phyloP scores from a whole-genome alignment of 2,329 filamentous ascomycete species.

The Blastomyces parvus region DNA sequence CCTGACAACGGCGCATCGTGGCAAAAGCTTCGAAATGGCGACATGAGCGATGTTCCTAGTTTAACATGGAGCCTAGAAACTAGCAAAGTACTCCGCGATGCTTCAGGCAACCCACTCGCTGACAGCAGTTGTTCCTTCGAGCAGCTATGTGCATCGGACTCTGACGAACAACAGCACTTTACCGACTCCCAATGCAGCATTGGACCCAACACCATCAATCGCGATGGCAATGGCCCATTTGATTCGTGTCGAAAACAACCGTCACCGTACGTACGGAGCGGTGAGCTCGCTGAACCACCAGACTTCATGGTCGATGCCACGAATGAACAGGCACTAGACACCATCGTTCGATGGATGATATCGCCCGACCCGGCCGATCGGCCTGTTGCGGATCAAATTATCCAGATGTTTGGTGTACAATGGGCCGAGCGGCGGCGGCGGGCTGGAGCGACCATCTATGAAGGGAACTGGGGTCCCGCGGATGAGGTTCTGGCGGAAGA shows the following conservation, averaged over 20 bases:
- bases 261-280: slow-evolving; percentile 31
- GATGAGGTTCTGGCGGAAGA: slow-evolving; percentile 51
- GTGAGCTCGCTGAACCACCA: slow-evolving; percentile 61
- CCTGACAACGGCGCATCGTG: slow-evolving; percentile 88
- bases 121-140: slow-evolving; percentile 36
- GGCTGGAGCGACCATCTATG: slow-evolving; percentile 87
- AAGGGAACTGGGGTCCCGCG: slow-evolving; percentile 87
- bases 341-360: slow-evolving; percentile 81
- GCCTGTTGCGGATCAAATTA: slow-evolving; percentile 63
- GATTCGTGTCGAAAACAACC: slow-evolving; percentile 16
- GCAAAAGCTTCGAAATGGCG: slow-evolving; percentile 79
- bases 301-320: slow-evolving; percentile 75
- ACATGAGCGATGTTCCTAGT: slow-evolving; percentile 79
- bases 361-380: slow-evolving; percentile 61
- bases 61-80: slow-evolving; percentile 69
- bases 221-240: slow-evolving; percentile 14
- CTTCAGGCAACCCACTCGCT: slow-evolving; percentile 57
- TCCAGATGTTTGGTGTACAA: slow-evolving; percentile 61
- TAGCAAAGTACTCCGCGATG: slow-evolving; percentile 62
- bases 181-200: slow-evolving; percentile 2
- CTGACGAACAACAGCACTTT: slow-evolving; percentile 10
- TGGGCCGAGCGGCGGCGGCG: slow-evolving; percentile 72
- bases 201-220: neutral
- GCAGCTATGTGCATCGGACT: slow-evolving; percentile 34
- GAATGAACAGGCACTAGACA: slow-evolving; percentile 68